Conservation (phyloP, 352 stramenopile genomes). For the Phytopythium kandeliae region DNA sequence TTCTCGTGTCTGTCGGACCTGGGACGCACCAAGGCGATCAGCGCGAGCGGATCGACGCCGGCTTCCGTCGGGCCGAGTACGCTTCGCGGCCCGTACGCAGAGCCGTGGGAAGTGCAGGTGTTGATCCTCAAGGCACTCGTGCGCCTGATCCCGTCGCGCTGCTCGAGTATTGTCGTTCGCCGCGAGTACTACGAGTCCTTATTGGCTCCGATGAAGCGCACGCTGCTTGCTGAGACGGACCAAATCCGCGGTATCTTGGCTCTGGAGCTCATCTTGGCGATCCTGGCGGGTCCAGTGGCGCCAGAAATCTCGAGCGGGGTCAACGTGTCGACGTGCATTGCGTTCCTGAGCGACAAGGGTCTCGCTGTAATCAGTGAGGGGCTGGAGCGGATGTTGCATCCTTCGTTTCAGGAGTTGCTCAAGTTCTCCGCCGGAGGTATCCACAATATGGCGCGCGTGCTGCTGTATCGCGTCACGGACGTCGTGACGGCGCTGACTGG, state of each 20-base stretch:
- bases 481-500: conserved; percentile 47
- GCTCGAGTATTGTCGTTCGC: conserved; percentile 47
- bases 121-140: conserved; percentile 72
- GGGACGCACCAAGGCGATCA: conserved; percentile 37
- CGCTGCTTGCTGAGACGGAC: conserved; percentile 63
- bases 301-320: conserved; percentile 15
- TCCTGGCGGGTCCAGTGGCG: conserved; percentile 43
- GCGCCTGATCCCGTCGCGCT: conserved; percentile 50
- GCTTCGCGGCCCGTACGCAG: conserved; percentile 10
- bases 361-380: conserved; percentile 46
- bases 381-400: conserved; percentile 64
- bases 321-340: conserved; percentile 49
- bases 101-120: conserved; percentile 77
- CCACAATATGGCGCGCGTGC: conserved; percentile 38
- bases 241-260: conserved; percentile 72
- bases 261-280: conserved; percentile 58
- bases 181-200: conserved; percentile 51
- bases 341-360: conserved; percentile 49
- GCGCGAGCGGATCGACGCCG: not conserved
- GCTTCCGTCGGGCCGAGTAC: not conserved
- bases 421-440: conserved; percentile 17
- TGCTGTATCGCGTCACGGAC: conserved; percentile 71
- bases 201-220: conserved; percentile 53
- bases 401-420: conserved; percentile 65
- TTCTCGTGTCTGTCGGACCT: conserved; percentile 50